Conservation (phyloP, 345 rosid genomes). For the Hibiscus trionum region DNA sequence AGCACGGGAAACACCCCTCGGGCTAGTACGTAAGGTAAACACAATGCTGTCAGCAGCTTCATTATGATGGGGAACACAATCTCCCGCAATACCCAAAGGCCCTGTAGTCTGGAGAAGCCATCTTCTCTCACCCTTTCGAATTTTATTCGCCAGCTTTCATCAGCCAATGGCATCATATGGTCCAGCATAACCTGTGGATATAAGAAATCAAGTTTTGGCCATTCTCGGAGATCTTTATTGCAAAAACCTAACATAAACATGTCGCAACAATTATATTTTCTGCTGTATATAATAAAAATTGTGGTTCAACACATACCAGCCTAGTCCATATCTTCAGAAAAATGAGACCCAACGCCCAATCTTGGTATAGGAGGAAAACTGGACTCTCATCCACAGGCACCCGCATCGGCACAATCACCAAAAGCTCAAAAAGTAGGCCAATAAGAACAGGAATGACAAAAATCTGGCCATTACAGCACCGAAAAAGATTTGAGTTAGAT, state of each 20-base stretch:
- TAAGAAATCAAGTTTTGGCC: neutral
- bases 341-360: slow-evolving; percentile 97
- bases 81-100: slow-evolving; percentile 86
- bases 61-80: slow-evolving; percentile 88
- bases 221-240: neutral
- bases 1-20: slow-evolving; percentile 90
- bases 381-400: slow-evolving; percentile 99
- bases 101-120: slow-evolving; percentile 90
- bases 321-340: slow-evolving; percentile 99
- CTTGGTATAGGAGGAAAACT: slow-evolving; percentile 94
- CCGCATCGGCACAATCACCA: slow-evolving; percentile 98
- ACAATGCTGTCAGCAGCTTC: slow-evolving; percentile 89
- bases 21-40: slow-evolving; percentile 84
- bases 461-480: slow-evolving; percentile 35
- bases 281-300: neutral
- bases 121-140: slow-evolving; percentile 95
- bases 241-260: neutral
- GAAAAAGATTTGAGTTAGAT: neutral
- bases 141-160: slow-evolving; percentile 87
- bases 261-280: neutral
- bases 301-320: slow-evolving; percentile 43
- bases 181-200: slow-evolving; percentile 81
- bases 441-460: slow-evolving; percentile 91
- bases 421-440: slow-evolving; percentile 90
- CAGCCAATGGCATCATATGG: slow-evolving; percentile 94